Percentiles rank a stretch among this genome's conserved stretches.
phyloP scores from a whole-genome alignment of 176 grass and related monocot species.

The Oryza officinalis region DNA sequence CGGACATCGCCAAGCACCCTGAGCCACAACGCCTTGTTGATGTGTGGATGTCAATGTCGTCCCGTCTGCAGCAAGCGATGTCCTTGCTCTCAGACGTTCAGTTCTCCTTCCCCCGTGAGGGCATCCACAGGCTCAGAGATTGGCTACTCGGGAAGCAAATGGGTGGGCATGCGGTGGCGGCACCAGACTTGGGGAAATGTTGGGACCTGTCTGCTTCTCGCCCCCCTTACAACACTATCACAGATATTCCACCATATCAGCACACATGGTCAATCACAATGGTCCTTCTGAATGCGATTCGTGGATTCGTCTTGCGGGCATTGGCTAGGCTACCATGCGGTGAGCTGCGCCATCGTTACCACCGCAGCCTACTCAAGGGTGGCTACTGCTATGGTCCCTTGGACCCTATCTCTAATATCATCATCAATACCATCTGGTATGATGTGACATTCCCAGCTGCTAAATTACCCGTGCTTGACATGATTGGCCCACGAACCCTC shows the following conservation, averaged over 20 bases:
- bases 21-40: neutral
- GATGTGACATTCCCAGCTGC: no score
- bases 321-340: neutral
- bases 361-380: slow-evolving; percentile 37
- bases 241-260: neutral
- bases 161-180: no score
- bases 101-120: neutral
- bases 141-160: no score
- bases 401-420: slow-evolving; percentile 5
- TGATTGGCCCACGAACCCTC: neutral
- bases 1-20: slow-evolving; percentile 17
- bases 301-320: slow-evolving; percentile 20
- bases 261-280: slow-evolving; percentile 7
- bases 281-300: slow-evolving; percentile 31
- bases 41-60: slow-evolving; percentile 1
- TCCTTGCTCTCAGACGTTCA: neutral
- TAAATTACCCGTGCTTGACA: no score
- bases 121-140: no score
- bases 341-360: slow-evolving; percentile 21
- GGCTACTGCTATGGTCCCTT: slow-evolving; percentile 35
- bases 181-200: neutral
- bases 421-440: no score
- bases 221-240: neutral
- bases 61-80: neutral
- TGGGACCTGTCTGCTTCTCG: slow-evolving; percentile 14